Percentiles rank a stretch among this genome's conserved stretches.
These are phyloP conservation scores for Cunninghamia lanceolata DNA, from an alignment of 75 land plant species.

Conservation along the genomic window DNA sequence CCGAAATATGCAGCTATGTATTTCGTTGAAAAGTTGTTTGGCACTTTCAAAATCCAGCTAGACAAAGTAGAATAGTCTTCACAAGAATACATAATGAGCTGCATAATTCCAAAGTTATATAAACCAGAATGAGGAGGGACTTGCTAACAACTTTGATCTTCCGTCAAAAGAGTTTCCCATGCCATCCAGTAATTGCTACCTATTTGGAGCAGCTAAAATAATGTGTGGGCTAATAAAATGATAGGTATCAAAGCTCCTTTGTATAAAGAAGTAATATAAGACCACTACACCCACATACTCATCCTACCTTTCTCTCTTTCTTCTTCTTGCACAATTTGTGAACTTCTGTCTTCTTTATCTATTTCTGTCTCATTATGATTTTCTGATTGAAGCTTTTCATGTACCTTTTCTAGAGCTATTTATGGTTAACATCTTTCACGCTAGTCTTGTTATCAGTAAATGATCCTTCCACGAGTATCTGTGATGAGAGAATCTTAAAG, in stretches of 20 bases:
- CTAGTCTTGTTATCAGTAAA: neutral
- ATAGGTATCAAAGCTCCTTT: slow-evolving; percentile 51
- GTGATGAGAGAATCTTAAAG: neutral
- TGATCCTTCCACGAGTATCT: neutral
- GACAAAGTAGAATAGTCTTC: slow-evolving; percentile 45
- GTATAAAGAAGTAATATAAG: slow-evolving; percentile 61
- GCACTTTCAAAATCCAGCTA: slow-evolving; percentile 63
- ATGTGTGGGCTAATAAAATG: slow-evolving; percentile 59
- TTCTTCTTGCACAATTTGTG: too few relatives aligned
- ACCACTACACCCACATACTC: too few relatives aligned
- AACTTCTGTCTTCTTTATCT: slow-evolving; percentile 29
- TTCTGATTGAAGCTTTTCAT: slow-evolving; percentile 9
- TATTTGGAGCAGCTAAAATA: too few relatives aligned
- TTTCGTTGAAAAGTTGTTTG: slow-evolving; percentile 53
- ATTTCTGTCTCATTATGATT: slow-evolving; percentile 5
- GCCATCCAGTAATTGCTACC: too few relatives aligned
- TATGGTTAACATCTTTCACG: neutral
- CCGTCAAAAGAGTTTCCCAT: slow-evolving; percentile 73
- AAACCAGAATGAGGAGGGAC: too few relatives aligned
- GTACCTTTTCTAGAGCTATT: neutral
- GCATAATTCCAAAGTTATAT: slow-evolving; percentile 58
- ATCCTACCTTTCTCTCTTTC: too few relatives aligned
- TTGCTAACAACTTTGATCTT: slow-evolving; percentile 33
- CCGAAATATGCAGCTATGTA: slow-evolving; percentile 69
- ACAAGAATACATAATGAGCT: slow-evolving; percentile 60